Conservation (phyloP, 2,329 filamentous ascomycete species). For the Xenoacremonium recifei region DNA sequence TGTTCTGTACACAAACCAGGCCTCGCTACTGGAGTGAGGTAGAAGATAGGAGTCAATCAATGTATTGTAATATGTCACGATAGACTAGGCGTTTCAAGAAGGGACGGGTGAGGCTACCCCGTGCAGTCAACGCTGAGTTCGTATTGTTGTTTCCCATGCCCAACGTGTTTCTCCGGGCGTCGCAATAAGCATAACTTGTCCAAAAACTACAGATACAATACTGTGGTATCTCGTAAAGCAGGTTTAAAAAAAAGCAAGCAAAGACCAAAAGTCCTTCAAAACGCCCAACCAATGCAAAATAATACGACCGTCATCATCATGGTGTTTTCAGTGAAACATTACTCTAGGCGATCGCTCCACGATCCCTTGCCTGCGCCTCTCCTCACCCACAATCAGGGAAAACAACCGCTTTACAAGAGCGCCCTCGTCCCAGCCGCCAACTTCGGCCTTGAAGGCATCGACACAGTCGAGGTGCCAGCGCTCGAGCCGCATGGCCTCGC, state of each 20-base stretch:
- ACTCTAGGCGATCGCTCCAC: conserved; percentile 15
- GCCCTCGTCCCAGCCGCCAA: conserved; percentile 50
- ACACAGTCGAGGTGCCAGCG: conserved; percentile 59
- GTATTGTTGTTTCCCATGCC: conserved; percentile 8
- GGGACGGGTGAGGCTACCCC: too few species aligned
- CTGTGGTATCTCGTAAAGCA: conserved; percentile 9
- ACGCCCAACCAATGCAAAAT: conserved; percentile 2
- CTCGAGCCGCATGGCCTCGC: conserved; percentile 47
- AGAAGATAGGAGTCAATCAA: conserved; percentile 9
- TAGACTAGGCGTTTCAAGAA: conserved; percentile 32
- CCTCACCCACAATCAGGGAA: conserved; percentile 50
- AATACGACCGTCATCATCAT: background rate
- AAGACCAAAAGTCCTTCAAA: background rate
- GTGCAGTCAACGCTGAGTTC: too few species aligned
- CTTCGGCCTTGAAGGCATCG: conserved; percentile 48
- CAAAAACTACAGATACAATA: conserved; percentile 6
- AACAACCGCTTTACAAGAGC: conserved; percentile 53
- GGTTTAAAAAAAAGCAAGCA: conserved; percentile 2
- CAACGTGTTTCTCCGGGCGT: background rate
- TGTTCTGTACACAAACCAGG: conserved; percentile 96
- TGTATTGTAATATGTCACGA: conserved; percentile 29
- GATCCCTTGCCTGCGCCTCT: conserved; percentile 26
- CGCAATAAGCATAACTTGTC: background rate
- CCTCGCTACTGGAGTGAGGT: conserved; percentile 80
- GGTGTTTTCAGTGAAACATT: conserved; percentile 31